Percentiles rank a stretch among this genome's conserved stretches.
Evolutionary conservation across 768 basidiomycete species (phyloP).

Genomic region (Leccinellum luteum): DNA sequence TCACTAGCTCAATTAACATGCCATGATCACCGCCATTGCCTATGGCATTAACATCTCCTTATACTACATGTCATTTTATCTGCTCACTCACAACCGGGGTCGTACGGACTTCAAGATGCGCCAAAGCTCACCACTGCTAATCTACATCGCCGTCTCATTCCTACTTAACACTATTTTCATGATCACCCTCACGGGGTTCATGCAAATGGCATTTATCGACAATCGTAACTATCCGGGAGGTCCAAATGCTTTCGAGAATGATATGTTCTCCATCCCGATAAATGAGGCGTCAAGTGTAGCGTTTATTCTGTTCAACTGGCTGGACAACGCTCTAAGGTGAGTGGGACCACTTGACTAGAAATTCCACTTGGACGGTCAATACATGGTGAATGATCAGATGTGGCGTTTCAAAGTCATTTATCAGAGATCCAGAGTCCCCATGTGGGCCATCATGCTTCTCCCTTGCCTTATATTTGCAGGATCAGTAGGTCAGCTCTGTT

Average conservation of each 20-base stretch:
- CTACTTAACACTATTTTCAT: neutral
- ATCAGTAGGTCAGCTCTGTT: neutral
- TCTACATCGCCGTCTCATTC: neutral
- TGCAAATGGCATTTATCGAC: neutral
- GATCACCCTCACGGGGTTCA: neutral
- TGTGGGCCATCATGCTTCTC: neutral
- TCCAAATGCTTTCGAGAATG: neutral
- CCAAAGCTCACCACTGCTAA: neutral
- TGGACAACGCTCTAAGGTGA: neutral
- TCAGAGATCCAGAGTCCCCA: neutral
- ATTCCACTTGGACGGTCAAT: no score
- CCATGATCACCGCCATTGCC: neutral
- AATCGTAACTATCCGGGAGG: neutral
- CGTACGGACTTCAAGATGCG: neutral
- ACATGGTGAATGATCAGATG: no score
- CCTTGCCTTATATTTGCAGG: neutral
- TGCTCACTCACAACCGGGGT: neutral
- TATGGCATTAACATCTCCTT: neutral
- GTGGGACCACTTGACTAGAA: no score
- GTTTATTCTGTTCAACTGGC: neutral
- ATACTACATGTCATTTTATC: neutral
- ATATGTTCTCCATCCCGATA: neutral
- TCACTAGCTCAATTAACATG: neutral
- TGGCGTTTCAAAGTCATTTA: neutral
- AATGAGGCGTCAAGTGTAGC: neutral